These are phyloP conservation scores for Calonectria henricotiae DNA, from an alignment of 2,329 filamentous ascomycete genomes.

Conservation along the genomic window DNA sequence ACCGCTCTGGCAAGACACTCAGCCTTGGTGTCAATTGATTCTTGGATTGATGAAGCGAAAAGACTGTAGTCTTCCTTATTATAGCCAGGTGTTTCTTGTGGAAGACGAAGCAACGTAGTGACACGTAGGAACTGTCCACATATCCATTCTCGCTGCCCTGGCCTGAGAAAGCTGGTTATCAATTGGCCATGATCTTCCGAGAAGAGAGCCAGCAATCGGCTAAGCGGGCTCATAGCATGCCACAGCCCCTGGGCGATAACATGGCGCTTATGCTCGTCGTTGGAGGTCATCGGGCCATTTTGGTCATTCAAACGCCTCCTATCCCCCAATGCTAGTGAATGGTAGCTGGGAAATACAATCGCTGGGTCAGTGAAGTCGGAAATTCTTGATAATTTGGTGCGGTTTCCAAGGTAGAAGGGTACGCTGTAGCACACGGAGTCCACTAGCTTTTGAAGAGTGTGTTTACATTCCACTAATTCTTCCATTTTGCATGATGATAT, in stretches of 20 bases:
- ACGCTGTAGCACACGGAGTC: conserved; percentile 38
- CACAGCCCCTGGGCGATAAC: not conserved
- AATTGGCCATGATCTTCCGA: not conserved
- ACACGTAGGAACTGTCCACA: not conserved
- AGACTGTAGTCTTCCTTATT: too few species aligned
- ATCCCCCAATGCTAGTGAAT: not conserved
- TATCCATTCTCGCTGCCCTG: not conserved
- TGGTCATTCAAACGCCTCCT: not conserved
- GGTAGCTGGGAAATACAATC: not conserved
- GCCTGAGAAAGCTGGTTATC: not conserved
- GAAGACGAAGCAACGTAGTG: not conserved
- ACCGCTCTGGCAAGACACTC: not conserved
- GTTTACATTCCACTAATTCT: not conserved
- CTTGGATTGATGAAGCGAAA: not conserved
- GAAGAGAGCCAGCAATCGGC: not conserved
- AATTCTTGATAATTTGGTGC: not conserved
- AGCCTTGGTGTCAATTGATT: not conserved
- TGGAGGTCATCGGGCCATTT: not conserved
- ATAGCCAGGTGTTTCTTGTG: not conserved
- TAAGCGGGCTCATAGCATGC: not conserved
- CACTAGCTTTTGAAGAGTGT: conserved; percentile 7
- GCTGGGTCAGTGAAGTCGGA: not conserved
- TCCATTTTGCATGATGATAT: too few species aligned
- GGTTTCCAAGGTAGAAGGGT: conserved; percentile 44
- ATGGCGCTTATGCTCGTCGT: not conserved